Conservation (phyloP, 169 alveolate genomes). For the Prorocentrum cordatum region DNA sequence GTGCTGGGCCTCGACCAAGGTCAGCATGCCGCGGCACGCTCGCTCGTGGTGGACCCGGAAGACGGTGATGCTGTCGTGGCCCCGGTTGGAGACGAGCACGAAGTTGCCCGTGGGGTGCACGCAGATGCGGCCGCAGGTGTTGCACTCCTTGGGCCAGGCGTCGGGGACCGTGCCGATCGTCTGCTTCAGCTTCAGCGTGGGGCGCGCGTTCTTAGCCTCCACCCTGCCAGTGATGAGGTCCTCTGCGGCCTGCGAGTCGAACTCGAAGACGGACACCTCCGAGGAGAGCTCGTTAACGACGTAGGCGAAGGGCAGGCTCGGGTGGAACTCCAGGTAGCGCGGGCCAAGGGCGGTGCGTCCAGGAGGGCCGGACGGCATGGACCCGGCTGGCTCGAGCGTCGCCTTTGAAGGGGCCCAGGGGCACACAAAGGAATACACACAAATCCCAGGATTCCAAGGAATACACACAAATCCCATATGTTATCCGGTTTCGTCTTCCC, state of each 20-base stretch:
- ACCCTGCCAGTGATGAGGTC: neutral
- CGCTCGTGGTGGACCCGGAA: slow-evolving; percentile 21
- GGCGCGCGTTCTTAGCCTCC: neutral
- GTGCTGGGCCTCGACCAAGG: slow-evolving; percentile 25
- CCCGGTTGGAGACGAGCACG: slow-evolving; percentile 44
- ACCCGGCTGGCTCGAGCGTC: too few species aligned
- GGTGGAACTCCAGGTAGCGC: slow-evolving; percentile 68
- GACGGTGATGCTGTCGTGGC: slow-evolving; percentile 61
- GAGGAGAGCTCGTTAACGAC: slow-evolving; percentile 64
- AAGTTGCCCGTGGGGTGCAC: slow-evolving; percentile 47
- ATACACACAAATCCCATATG: too few species aligned
- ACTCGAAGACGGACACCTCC: slow-evolving; percentile 44
- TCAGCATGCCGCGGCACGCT: slow-evolving; percentile 7
- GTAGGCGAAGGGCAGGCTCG: slow-evolving; percentile 42
- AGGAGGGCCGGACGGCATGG: too few species aligned
- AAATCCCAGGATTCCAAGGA: too few species aligned
- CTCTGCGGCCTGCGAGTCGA: neutral
- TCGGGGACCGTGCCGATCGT: slow-evolving; percentile 37
- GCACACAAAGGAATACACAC: too few species aligned
- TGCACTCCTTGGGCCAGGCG: slow-evolving; percentile 41
- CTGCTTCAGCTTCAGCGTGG: slow-evolving; percentile 8
- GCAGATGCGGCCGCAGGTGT: slow-evolving; percentile 31
- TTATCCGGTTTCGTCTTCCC: too few species aligned
- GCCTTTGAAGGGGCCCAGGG: too few species aligned
- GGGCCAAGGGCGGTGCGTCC: slow-evolving; percentile 65